Evolutionary conservation across 2,329 filamentous ascomycete genomes (phyloP), one percentile per base, ranked within the genome.

Genomic region (Thelonectria blattea): DNA sequence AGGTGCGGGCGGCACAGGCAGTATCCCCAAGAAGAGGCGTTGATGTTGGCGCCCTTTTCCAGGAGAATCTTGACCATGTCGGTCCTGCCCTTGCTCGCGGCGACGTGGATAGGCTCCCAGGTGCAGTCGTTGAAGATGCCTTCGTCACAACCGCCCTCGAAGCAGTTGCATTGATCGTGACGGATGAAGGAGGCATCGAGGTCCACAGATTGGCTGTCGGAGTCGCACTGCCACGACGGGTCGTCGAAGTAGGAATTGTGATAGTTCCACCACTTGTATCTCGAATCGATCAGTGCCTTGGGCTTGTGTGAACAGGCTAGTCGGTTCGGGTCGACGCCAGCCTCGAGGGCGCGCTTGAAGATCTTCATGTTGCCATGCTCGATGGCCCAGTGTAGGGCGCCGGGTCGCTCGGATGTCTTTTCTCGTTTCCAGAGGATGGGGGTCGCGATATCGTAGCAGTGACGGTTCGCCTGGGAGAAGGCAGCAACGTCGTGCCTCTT

Each of bases 91-190:
- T 71, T 71, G 56, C 67, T 70, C 14, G 69, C 69, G 9, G 69
- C 69, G 22, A 71, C 53, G 34, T 71, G 69, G 50, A 71, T 71
- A 27, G 69, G 63, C 45, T 68, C 63, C 69, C 68, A 71, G 34
- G 66, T 64, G 34, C 69, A 71, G 50, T 71, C 69, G 52, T 67
- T 70, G 54, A 71, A 71, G 30, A 71, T 71, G 27, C 69, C 69
- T 18, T 71, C 68, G 39, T 71, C 69, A 58, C 69, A 71, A 11
- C 67, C 68, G 43, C 61, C 65, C 42, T 59, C 66, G 51, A 71
- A 71, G 56, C 69, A 70, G 49, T 65, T 67, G 62, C 69, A 71
- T 11, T 60, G 41, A 10, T 71, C 62, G 52, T 71, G 69, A 32
- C 59, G 42, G 20, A 71, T 63, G 57, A 69, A 71, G 20, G 62